Conservation (phyloP, 2,329 filamentous ascomycete genomes). For the Fusarium sterilihyphosum region DNA sequence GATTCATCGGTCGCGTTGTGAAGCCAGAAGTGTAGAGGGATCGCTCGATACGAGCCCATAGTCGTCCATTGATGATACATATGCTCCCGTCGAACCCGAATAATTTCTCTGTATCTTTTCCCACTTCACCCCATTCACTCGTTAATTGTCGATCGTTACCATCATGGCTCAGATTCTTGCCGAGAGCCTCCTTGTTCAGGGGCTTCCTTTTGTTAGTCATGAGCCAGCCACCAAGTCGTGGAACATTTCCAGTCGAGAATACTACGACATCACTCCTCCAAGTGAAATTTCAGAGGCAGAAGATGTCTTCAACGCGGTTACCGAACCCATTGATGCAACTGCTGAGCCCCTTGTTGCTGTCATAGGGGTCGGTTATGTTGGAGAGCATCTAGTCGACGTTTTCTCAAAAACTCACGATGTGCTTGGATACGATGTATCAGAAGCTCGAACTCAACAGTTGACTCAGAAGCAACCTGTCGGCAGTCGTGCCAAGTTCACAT, state of each 20-base stretch:
- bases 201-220: slow-evolving; percentile 35
- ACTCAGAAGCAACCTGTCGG: slow-evolving; percentile 41
- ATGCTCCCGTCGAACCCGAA: slow-evolving; percentile 35
- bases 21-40: slow-evolving; percentile 12
- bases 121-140: slow-evolving; percentile 30
- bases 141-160: slow-evolving; percentile 38
- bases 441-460: slow-evolving; percentile 50
- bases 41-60: slow-evolving; percentile 16
- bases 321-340: slow-evolving; percentile 15
- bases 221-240: slow-evolving; percentile 38
- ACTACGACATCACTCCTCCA: slow-evolving; percentile 50
- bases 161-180: slow-evolving; percentile 43
- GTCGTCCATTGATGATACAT: slow-evolving; percentile 24
- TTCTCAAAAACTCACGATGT: slow-evolving; percentile 55
- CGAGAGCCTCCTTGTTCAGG: slow-evolving; percentile 34
- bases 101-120: slow-evolving; percentile 1
- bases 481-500: slow-evolving; percentile 51
- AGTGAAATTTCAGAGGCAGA: slow-evolving; percentile 45
- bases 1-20: slow-evolving; percentile 12
- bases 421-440: slow-evolving; percentile 60
- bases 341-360: slow-evolving; percentile 55
- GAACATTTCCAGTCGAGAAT: slow-evolving; percentile 34
- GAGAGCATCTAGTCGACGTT: slow-evolving; percentile 57
- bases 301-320: slow-evolving; percentile 16
- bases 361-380: slow-evolving; percentile 64